phyloP scores from a whole-genome alignment of 139 green algal species.

The Haematococcus lacustris region DNA sequence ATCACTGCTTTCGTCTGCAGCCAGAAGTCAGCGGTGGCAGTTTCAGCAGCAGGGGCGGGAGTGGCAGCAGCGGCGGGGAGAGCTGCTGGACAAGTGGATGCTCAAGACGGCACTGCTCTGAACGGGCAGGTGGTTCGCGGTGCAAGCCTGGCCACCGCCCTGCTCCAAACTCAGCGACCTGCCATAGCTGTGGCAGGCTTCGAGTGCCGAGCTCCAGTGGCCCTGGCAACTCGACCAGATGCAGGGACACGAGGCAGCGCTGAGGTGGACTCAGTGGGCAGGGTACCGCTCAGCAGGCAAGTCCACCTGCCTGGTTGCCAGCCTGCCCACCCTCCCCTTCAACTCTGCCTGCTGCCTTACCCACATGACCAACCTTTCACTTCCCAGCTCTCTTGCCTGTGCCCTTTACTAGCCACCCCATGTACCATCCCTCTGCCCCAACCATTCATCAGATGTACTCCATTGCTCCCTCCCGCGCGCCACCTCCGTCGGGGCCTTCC shows the following conservation, averaged over 20 bases:
- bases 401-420: not conserved
- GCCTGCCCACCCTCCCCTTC: slow-evolving; percentile 24
- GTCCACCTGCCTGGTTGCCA: slow-evolving; percentile 7
- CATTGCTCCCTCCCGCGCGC: not conserved
- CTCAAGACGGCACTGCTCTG: not conserved
- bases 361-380: not conserved
- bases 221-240: too few species aligned
- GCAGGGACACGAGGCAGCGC: too few species aligned
- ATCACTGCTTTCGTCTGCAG: slow-evolving; percentile 13
- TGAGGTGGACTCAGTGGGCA: not conserved
- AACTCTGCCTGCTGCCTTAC: slow-evolving; percentile 7
- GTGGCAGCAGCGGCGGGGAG: too few species aligned
- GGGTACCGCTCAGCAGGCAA: not conserved
- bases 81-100: not conserved
- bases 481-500: not conserved
- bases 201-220: not conserved
- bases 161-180: not conserved
- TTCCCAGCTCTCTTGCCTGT: slow-evolving; percentile 4
- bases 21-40: not conserved
- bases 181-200: not conserved
- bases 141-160: not conserved
- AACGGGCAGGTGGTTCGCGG: not conserved
- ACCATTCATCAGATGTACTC: not conserved
- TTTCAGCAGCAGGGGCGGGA: not conserved
- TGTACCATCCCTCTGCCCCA: not conserved